Evolutionary conservation across 441 rosid genomes (phyloP).

Genomic region (Melastoma candidum): DNA sequence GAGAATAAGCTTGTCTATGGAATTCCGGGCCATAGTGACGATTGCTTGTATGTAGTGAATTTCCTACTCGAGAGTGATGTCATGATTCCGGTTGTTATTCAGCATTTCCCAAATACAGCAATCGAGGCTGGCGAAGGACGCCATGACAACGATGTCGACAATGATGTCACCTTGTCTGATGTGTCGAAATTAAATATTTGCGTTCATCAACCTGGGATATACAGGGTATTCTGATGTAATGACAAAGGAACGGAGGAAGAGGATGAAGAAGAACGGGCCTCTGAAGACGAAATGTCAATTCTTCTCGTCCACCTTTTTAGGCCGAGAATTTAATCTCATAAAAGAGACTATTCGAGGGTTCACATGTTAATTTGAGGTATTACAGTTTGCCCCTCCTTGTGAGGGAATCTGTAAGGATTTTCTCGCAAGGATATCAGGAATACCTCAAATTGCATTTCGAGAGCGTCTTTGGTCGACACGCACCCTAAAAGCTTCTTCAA

Average conservation of each 20-base stretch:
- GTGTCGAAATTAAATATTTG: constrained; percentile 25
- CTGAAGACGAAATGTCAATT: constrained; percentile 31
- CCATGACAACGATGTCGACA: constrained; percentile 16
- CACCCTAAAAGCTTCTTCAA: too few relatives aligned
- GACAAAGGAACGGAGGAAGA: constrained; percentile 22
- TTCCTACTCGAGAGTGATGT: constrained; percentile 40
- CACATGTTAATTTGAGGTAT: too few relatives aligned
- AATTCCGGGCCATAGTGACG: constrained; percentile 32
- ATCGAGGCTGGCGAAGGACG: constrained; percentile 19
- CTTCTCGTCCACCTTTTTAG: constrained; percentile 40
- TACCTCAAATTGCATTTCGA: too few relatives aligned
- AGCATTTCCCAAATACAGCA: constrained; percentile 22
- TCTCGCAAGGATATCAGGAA: too few relatives aligned
- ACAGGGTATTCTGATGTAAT: constrained; percentile 26
- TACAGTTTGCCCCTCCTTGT: too few relatives aligned
- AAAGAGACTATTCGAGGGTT: too few relatives aligned
- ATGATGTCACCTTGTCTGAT: constrained; percentile 18
- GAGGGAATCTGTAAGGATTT: too few relatives aligned
- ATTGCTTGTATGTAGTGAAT: constrained; percentile 29
- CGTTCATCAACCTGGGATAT: constrained; percentile 38
- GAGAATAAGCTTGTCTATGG: constrained; percentile 58
- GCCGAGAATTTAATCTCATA: too few relatives aligned
- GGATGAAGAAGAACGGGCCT: constrained; percentile 2
- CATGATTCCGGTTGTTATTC: constrained; percentile 29
- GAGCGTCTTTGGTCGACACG: too few relatives aligned